phyloP scores from a whole-genome alignment of 768 basidiomycete genomes.

The Termitomyces bulborhizus region DNA sequence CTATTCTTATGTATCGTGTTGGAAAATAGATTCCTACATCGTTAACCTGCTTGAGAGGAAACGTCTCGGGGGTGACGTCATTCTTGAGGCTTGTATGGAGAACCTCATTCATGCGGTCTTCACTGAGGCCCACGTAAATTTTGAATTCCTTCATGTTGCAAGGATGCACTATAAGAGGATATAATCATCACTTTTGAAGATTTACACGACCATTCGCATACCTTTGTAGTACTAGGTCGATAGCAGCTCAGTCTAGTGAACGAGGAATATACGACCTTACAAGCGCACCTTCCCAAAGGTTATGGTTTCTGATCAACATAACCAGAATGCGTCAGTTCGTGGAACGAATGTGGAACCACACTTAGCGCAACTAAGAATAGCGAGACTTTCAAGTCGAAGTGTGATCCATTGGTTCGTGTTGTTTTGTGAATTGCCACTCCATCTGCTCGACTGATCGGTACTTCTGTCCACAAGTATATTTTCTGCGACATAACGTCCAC shows the following conservation, averaged over 20 bases:
- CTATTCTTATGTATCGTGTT: conserved; percentile 65
- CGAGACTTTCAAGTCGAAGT: conserved; percentile 51
- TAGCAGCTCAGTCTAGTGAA: background rate
- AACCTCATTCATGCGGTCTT: conserved; percentile 65
- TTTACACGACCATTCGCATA: conserved; percentile 16
- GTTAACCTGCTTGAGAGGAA: conserved; percentile 52
- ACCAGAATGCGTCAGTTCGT: conserved; percentile 2
- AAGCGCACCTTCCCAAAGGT: conserved; percentile 73
- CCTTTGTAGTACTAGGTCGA: conserved; percentile 34
- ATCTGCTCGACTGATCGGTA: conserved; percentile 60
- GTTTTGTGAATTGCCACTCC: conserved; percentile 64
- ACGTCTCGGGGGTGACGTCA: conserved; percentile 57
- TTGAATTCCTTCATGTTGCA: conserved; percentile 86
- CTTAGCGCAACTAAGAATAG: conserved; percentile 58
- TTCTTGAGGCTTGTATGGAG: conserved; percentile 62
- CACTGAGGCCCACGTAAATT: conserved; percentile 55
- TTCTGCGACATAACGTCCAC: conserved; percentile 60
- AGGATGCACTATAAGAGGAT: conserved; percentile 55
- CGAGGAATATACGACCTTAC: conserved; percentile 1
- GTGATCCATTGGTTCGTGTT: conserved; percentile 66
- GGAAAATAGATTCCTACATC: conserved; percentile 52
- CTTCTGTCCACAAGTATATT: conserved; percentile 65
- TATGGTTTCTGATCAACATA: conserved; percentile 44
- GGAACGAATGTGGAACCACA: background rate
- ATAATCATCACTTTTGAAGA: conserved; percentile 5